Evolutionary conservation across 495 filamentous ascomycete species (phyloP), one percentile per base, ranked within the genome.

Genomic region (Penicillium crystallinum): DNA sequence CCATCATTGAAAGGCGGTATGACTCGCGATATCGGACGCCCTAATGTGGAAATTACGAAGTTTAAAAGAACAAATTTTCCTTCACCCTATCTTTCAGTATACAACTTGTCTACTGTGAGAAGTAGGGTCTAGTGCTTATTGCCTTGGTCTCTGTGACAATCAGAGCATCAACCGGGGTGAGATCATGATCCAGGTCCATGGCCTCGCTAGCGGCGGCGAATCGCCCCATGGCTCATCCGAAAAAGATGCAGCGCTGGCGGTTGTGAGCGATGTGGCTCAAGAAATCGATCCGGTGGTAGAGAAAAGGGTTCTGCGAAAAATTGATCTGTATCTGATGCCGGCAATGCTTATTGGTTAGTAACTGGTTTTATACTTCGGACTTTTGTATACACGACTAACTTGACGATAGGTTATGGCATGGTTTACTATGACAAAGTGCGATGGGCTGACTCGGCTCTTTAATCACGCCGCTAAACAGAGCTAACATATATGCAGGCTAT

Each of bases 371-470:
- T 5, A 44, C 18, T 1, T 12, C 10, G 11, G 15, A 11, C 36
- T 9, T 7, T 23, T 35, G 23, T 27, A n/a, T n/a, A n/a, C n/a
- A n/a, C 31, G 17, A 23, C 37, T 42, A 35, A 23, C 21, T 29
- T 7, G 6, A 27, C 4, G n/a, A 30, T 51, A 75, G 72, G 78
- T 2, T 83, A 89, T 70, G 86, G 86, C 10, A 72, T 90, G 41
- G 85, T 89, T 6, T 90, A 89, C 64, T 89, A 87, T 60, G 87
- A 90, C 65, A 90, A 89, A 64, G 81, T 78, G 52, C n/a, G 58
- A 41, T 29, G 2, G 3, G 14, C 34, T 39, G 7, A 21, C 2
- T 11, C 9, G 11, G 37, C 17, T 29, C 17, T 29, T 7, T 11
- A 11, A 11, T n/a, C 18, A 33, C 46, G 9, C 38, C n/a, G 8